These are phyloP conservation scores for Cylindrotheca closterium DNA, from an alignment of 108 stramenopile genomes.

Conservation along the genomic window DNA sequence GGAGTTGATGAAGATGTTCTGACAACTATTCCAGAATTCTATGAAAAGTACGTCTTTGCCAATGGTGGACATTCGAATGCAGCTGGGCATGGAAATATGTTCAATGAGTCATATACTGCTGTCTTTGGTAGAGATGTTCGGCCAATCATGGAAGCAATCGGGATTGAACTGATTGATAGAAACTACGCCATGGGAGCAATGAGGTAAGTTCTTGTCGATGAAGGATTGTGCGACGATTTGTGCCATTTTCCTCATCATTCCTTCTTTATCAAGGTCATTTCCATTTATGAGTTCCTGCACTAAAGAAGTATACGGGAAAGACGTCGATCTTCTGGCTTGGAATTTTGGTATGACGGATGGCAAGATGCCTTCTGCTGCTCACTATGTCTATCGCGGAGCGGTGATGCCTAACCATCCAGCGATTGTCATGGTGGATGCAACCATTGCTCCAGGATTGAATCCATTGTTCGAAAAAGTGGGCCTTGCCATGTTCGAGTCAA, in stretches of 20 bases:
- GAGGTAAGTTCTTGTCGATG: constrained; percentile 37
- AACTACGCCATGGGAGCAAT: constrained; percentile 80
- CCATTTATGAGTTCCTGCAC: constrained; percentile 44
- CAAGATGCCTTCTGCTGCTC: constrained; percentile 4
- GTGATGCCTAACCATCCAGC: constrained; percentile 13
- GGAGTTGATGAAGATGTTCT: neutral
- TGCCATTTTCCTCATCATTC: neutral
- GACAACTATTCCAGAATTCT: constrained; percentile 2
- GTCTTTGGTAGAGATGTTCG: constrained; percentile 48
- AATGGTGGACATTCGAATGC: constrained; percentile 77
- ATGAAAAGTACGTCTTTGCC: constrained; percentile 43
- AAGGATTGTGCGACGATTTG: constrained; percentile 21
- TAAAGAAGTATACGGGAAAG: constrained; percentile 58
- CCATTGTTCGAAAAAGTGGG: neutral
- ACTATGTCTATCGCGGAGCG: constrained; percentile 32
- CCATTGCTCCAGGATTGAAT: neutral
- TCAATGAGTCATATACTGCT: constrained; percentile 68
- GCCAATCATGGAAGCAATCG: constrained; percentile 49
- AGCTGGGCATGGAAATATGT: constrained; percentile 80
- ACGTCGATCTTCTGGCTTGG: constrained; percentile 68
- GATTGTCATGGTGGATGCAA: neutral
- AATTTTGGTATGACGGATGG: constrained; percentile 62
- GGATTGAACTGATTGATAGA: constrained; percentile 61
- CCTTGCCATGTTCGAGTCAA: neutral
- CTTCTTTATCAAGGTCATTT: neutral